Percentiles rank a stretch among this genome's conserved stretches.
These are phyloP conservation scores for Gigaspora rosea DNA, from an alignment of 192 early-diverging fungal species.

Conservation along the genomic window DNA sequence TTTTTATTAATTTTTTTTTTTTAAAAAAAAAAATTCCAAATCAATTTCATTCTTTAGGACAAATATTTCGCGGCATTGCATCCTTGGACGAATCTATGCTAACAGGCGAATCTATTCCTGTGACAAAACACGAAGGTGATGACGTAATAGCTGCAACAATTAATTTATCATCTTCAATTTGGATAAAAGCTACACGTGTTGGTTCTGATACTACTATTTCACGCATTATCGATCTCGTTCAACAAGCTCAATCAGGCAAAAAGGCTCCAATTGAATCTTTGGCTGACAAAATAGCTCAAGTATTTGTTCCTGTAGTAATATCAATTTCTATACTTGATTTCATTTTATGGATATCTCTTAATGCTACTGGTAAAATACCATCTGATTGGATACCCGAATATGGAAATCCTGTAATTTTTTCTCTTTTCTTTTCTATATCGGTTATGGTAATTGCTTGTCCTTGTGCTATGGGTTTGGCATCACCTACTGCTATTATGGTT, in stretches of 20 bases:
- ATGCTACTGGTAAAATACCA: constrained; percentile 39
- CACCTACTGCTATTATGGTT: constrained; percentile 75
- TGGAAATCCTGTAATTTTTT: constrained; percentile 50
- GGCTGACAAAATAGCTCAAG: constrained; percentile 61
- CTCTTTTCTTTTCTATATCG: constrained; percentile 59
- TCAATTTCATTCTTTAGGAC: constrained; percentile 23
- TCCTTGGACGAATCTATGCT: constrained; percentile 79
- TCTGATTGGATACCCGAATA: constrained; percentile 45
- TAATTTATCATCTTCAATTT: constrained; percentile 57
- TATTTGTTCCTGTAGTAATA: constrained; percentile 70
- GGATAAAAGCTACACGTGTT: constrained; percentile 65
- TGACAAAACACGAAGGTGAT: constrained; percentile 50
- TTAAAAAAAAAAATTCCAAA: background rate
- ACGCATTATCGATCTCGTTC: constrained; percentile 63
- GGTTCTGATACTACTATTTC: constrained; percentile 65
- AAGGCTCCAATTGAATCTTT: constrained; percentile 68
- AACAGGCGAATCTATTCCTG: constrained; percentile 78
- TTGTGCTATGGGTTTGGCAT: constrained; percentile 69
- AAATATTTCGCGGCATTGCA: constrained; percentile 52
- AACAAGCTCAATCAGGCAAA: constrained; percentile 62
- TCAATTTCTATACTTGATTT: constrained; percentile 57
- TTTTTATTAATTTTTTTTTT: background rate
- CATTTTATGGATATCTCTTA: constrained; percentile 55
- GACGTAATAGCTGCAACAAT: constrained; percentile 67
- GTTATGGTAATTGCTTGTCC: constrained; percentile 75